These are phyloP conservation scores for Boletus edulis DNA, from an alignment of 768 basidiomycete genomes.

Conservation along the genomic window DNA sequence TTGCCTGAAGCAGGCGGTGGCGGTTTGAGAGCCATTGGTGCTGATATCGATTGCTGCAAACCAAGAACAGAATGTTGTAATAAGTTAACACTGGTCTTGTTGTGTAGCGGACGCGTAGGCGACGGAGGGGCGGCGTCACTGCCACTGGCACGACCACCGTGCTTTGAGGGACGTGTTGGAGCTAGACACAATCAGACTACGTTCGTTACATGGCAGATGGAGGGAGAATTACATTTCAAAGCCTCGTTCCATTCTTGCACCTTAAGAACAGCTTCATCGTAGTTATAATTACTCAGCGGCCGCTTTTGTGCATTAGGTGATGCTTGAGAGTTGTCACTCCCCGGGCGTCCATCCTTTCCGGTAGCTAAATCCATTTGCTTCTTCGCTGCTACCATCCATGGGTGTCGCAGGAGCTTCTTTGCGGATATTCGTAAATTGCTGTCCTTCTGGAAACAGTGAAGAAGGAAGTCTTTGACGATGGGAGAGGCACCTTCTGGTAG, in stretches of 20 bases:
- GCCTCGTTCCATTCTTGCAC: slow-evolving; percentile 99
- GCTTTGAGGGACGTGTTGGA: slow-evolving; percentile 72
- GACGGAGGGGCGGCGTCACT: slow-evolving; percentile 43
- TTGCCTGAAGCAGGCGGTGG: slow-evolving; percentile 18
- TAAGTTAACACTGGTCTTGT: slow-evolving; percentile 25
- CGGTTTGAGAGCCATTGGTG: slow-evolving; percentile 27
- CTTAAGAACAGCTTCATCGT: slow-evolving; percentile 89
- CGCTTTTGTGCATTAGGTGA: slow-evolving; percentile 37
- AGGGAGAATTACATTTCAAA: slow-evolving; percentile 62
- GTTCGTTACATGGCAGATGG: slow-evolving; percentile 14
- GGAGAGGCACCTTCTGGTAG: slow-evolving; percentile 95
- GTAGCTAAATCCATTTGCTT: slow-evolving; percentile 56
- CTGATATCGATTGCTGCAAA: slow-evolving; percentile 34
- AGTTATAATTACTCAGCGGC: slow-evolving; percentile 80
- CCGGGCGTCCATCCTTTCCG: slow-evolving; percentile 26
- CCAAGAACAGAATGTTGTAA: slow-evolving; percentile 34
- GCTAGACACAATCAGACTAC: slow-evolving; percentile 39
- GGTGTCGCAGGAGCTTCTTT: slow-evolving; percentile 87
- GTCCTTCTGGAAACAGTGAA: slow-evolving; percentile 98
- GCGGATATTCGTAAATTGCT: slow-evolving; percentile 92
- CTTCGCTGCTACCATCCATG: slow-evolving; percentile 91
- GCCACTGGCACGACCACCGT: slow-evolving; percentile 41
- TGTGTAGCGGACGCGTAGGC: slow-evolving; percentile 35
- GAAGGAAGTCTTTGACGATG: slow-evolving; percentile 93
- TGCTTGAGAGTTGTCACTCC: slow-evolving; percentile 36